phyloP scores from a whole-genome alignment of 441 rosid genomes.

The Jatropha podagrica region DNA sequence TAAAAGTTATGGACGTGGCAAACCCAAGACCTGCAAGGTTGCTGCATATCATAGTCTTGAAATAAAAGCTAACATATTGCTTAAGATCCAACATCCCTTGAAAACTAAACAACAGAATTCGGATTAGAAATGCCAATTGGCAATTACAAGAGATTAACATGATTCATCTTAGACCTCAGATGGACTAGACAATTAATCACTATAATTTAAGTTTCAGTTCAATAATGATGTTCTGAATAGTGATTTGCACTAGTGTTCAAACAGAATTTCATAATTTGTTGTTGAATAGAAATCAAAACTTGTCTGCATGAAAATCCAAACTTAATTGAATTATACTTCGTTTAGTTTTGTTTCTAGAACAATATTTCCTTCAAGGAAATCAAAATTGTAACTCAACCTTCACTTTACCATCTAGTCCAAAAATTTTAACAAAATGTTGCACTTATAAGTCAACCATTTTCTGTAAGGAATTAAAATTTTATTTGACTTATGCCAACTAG shows the following conservation, averaged over 20 bases:
- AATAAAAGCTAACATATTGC: neutral
- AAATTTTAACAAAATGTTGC: neutral
- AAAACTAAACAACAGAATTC: neutral
- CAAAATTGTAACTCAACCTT: neutral
- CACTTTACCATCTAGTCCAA: neutral
- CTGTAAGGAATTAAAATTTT: neutral
- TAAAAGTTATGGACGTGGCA: conserved; percentile 62
- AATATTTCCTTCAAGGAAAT: neutral
- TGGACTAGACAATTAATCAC: neutral
- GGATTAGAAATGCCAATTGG: neutral
- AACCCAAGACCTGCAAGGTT: conserved; percentile 57
- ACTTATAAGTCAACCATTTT: neutral
- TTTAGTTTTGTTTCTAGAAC: neutral
- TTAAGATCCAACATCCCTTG: neutral
- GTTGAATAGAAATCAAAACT: neutral
- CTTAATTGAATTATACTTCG: neutral
- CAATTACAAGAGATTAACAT: neutral
- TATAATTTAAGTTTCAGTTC: neutral
- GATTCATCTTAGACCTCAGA: neutral
- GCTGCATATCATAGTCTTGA: neutral
- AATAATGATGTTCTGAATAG: neutral
- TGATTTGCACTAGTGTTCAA: neutral
- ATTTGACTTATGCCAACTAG: neutral
- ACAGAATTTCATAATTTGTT: neutral
- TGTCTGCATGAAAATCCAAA: neutral